Evolutionary conservation across 2,329 filamentous ascomycete species (phyloP).

Genomic region (Mariannaea elegans): DNA sequence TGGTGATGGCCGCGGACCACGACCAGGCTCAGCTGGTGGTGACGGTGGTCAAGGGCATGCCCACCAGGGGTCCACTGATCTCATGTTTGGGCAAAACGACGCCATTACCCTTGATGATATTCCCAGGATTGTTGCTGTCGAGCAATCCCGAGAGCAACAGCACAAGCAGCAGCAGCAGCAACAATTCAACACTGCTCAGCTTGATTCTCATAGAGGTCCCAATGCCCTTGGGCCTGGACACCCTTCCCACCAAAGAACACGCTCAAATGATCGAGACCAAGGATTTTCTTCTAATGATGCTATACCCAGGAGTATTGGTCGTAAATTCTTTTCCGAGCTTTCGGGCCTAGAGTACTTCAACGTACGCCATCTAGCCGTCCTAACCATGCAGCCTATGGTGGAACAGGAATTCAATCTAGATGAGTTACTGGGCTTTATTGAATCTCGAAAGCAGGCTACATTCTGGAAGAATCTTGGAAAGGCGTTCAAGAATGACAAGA

Average conservation of each 20-base stretch:
- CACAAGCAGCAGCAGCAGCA: background rate
- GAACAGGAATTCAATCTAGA: constrained; percentile 93
- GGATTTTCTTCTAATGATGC: constrained; percentile 62
- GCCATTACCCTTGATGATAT: constrained; percentile 96
- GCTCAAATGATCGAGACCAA: constrained; percentile 60
- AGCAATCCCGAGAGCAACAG: constrained; percentile 87
- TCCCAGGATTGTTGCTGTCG: constrained; percentile 91
- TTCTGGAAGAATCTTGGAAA: constrained; percentile 99
- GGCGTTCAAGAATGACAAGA: constrained; percentile 88
- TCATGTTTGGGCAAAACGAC: constrained; percentile 90
- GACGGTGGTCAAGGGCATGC: constrained; percentile 54
- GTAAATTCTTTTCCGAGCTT: constrained; percentile 95
- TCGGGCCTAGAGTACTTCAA: constrained; percentile 98
- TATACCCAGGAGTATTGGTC: constrained; percentile 64
- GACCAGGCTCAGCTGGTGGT: constrained; percentile 78
- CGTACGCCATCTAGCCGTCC: constrained; percentile 90
- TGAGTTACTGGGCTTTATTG: constrained; percentile 90
- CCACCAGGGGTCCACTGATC: constrained; percentile 70
- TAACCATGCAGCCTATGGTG: constrained; percentile 93
- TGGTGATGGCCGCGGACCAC: constrained; percentile 65
- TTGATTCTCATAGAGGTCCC: background rate
- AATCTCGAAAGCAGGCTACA: constrained; percentile 85
- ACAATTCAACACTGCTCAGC: constrained; percentile 65
- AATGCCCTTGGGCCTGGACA: constrained; percentile 62
- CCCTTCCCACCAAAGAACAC: constrained; percentile 64